Conservation (phyloP, 805 yeast genomes). For the Hanseniaspora guilliermondii region DNA sequence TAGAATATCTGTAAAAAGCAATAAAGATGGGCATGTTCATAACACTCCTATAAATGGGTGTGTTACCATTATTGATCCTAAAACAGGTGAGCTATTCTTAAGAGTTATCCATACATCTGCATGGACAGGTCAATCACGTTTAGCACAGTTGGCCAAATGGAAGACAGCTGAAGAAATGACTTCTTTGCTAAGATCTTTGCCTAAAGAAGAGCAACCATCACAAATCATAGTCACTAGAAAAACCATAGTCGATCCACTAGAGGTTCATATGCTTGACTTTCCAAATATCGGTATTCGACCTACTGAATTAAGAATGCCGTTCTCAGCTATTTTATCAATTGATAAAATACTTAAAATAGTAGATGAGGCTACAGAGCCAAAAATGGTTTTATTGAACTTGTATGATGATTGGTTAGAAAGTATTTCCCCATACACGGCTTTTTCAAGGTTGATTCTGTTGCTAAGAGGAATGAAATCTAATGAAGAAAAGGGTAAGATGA, state of each 20-base stretch:
- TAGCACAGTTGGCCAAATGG: slow-evolving; percentile 92
- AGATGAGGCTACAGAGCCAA: slow-evolving; percentile 78
- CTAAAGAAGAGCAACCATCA: slow-evolving; percentile 87
- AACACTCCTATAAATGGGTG: slow-evolving; percentile 92
- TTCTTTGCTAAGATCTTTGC: slow-evolving; percentile 75
- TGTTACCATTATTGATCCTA: slow-evolving; percentile 77
- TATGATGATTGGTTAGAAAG: slow-evolving; percentile 89
- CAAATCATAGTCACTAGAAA: slow-evolving; percentile 82
- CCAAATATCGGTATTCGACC: slow-evolving; percentile 84
- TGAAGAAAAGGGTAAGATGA: slow-evolving; percentile 61
- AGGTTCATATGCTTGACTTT: slow-evolving; percentile 93
- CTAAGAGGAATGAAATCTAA: slow-evolving; percentile 70
- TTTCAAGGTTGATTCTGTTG: slow-evolving; percentile 73
- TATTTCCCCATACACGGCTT: slow-evolving; percentile 83
- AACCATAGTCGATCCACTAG: slow-evolving; percentile 86
- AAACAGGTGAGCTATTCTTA: slow-evolving; percentile 77
- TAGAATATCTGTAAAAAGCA: slow-evolving; percentile 80
- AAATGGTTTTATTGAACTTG: slow-evolving; percentile 78
- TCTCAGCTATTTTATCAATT: slow-evolving; percentile 70
- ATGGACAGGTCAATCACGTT: slow-evolving; percentile 93
- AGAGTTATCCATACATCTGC: slow-evolving; percentile 87
- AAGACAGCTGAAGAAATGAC: slow-evolving; percentile 97
- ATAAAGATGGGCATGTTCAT: slow-evolving; percentile 83
- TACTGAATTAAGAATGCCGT: slow-evolving; percentile 80
- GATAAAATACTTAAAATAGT: slow-evolving; percentile 71